Conservation (phyloP, 169 alveolate species). For the Cryptosporidium sp. region DNA sequence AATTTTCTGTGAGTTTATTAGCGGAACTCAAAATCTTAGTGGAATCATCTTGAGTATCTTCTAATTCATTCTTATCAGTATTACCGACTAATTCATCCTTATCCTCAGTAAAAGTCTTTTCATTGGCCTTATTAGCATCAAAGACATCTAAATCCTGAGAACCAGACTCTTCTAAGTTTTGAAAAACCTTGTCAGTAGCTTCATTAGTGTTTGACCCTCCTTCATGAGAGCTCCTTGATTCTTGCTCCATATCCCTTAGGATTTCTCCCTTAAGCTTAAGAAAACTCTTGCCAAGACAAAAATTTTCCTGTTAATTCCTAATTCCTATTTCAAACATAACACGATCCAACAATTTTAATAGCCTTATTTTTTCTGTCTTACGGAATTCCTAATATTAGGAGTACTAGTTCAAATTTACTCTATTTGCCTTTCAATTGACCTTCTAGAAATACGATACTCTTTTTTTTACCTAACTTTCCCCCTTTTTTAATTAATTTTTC, state of each 20-base stretch:
- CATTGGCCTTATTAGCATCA: neutral
- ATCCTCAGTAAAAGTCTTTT: neutral
- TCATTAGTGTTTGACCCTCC: constrained; percentile 9
- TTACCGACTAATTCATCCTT: neutral
- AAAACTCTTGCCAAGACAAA: constrained; percentile 45
- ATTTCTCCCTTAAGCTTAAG: constrained; percentile 23
- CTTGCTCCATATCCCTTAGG: constrained; percentile 68
- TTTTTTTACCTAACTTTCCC: constrained; percentile 22
- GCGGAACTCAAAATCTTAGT: neutral
- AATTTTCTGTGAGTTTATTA: neutral
- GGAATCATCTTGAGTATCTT: neutral
- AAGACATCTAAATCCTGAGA: neutral
- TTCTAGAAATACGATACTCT: constrained; percentile 13
- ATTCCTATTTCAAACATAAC: constrained; percentile 49
- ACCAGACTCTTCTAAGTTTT: neutral
- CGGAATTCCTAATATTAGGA: neutral
- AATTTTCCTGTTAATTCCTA: neutral
- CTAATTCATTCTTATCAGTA: neutral
- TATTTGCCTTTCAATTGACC: neutral
- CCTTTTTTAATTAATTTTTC: constrained; percentile 10
- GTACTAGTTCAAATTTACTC: neutral
- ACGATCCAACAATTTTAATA: neutral
- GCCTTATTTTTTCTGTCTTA: neutral
- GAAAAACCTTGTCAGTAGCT: neutral
- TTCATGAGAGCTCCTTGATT: constrained; percentile 7